Evolutionary conservation across 352 stramenopile genomes (phyloP).

Genomic region (Peronospora tabacina): DNA sequence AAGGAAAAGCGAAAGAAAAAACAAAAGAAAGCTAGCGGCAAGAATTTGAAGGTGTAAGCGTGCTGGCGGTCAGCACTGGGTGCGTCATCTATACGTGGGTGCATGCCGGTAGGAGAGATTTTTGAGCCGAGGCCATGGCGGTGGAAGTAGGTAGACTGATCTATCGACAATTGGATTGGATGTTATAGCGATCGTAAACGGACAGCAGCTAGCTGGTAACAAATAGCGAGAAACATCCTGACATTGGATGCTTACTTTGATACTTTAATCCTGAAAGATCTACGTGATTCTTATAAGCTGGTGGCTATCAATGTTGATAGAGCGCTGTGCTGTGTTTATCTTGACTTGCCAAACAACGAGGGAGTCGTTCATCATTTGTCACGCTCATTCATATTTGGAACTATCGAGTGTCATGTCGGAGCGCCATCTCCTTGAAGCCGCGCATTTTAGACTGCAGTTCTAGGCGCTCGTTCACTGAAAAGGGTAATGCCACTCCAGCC

Average conservation of each 20-base stretch:
- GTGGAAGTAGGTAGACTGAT: constrained; percentile 25
- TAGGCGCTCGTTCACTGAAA: no score
- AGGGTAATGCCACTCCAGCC: no score
- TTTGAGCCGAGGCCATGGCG: constrained; percentile 7
- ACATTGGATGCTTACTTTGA: constrained; percentile 9
- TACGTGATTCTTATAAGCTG: constrained; percentile 32
- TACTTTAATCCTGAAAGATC: constrained; percentile 19
- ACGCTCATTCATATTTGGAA: not conserved
- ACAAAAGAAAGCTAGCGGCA: constrained; percentile 40
- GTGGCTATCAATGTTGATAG: constrained; percentile 16
- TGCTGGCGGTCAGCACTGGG: constrained; percentile 18
- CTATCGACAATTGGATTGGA: constrained; percentile 11
- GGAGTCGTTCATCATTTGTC: not conserved
- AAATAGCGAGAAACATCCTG: constrained; percentile 1
- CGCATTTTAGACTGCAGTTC: no score
- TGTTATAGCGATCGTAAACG: constrained; percentile 8
- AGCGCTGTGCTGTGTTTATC: not conserved
- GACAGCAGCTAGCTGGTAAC: constrained; percentile 13
- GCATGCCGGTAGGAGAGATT: constrained; percentile 8
- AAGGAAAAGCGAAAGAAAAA: constrained; percentile 79
- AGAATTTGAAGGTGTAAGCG: constrained; percentile 20
- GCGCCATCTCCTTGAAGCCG: no score
- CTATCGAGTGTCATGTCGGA: not conserved
- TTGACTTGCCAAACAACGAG: not conserved
- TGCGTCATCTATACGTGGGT: constrained; percentile 16